Conservation (phyloP, 805 yeast species). For the Ogataea allantospora region DNA sequence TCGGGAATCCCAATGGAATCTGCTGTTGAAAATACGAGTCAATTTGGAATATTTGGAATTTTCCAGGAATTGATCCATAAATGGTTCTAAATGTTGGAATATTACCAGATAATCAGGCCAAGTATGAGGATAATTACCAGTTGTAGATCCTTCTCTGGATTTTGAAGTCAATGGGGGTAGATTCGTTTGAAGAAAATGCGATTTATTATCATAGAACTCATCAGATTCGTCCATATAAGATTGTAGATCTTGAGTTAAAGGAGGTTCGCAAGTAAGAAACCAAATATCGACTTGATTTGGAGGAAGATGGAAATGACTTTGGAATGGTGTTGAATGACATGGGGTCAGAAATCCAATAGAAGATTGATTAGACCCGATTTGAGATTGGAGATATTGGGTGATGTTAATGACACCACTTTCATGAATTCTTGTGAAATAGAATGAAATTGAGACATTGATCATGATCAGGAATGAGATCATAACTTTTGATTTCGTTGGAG, state of each 20-base stretch:
- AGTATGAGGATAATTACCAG: constrained; percentile 33
- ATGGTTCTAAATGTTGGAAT: constrained; percentile 60
- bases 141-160: neutral
- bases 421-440: constrained; percentile 58
- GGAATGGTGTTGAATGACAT: constrained; percentile 97
- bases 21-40: constrained; percentile 68
- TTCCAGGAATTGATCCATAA: constrained; percentile 37
- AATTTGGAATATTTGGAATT: constrained; percentile 45
- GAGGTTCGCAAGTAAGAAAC: constrained; percentile 93
- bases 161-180: constrained; percentile 40
- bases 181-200: constrained; percentile 49
- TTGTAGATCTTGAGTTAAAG: constrained; percentile 43
- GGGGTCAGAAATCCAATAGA: constrained; percentile 83
- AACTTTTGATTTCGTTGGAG: constrained; percentile 9
- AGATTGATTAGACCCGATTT: constrained; percentile 11
- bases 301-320: constrained; percentile 69
- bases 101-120: constrained; percentile 79
- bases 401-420: constrained; percentile 85
- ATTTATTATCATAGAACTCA: constrained; percentile 67
- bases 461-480: constrained; percentile 7
- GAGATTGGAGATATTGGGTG: constrained; percentile 46
- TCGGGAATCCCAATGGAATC: constrained; percentile 83
- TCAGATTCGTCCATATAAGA: constrained; percentile 86
- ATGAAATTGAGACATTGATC: constrained; percentile 18
- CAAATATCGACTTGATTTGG: constrained; percentile 48